A percentile compares a stretch with the other conserved stretches of the same genome.
These are phyloP conservation scores for Citrus medica DNA, from an alignment of 345 rosid species.

Conservation along the genomic window DNA sequence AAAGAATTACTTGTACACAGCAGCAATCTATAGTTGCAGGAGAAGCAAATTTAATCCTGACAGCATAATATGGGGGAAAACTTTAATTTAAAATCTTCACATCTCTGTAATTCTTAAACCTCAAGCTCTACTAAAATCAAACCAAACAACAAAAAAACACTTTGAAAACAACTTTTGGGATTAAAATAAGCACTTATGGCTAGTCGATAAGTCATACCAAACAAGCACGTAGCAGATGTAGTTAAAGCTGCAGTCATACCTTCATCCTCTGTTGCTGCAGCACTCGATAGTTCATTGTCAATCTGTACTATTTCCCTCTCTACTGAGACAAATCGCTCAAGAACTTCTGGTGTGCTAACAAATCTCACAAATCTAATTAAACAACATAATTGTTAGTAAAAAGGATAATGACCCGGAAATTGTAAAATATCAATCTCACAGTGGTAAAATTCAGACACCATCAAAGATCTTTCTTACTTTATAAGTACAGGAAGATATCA, in stretches of 20 bases:
- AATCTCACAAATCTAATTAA: slow-evolving; percentile 78
- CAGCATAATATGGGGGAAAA: not conserved
- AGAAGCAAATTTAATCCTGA: not conserved
- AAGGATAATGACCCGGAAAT: not conserved
- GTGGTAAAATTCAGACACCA: not conserved
- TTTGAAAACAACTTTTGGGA: too few species aligned
- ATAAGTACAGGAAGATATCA: not conserved
- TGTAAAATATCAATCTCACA: not conserved
- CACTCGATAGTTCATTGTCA: slow-evolving; percentile 50
- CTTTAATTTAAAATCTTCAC: not conserved
- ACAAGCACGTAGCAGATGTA: not conserved
- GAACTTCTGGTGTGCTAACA: slow-evolving; percentile 91
- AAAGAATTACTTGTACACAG: not conserved
- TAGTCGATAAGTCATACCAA: too few species aligned
- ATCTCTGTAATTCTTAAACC: not conserved
- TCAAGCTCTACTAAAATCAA: not conserved
- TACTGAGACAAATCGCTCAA: slow-evolving; percentile 86
- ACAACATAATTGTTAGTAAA: not conserved
- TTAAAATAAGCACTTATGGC: too few species aligned
- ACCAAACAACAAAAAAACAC: too few species aligned
- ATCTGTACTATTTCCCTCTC: slow-evolving; percentile 87
- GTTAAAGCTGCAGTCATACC: slow-evolving; percentile 32
- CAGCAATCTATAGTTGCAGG: not conserved
- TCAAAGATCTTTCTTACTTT: not conserved
- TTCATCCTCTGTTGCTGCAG: slow-evolving; percentile 42